phyloP scores from a whole-genome alignment of 1,284 basidiomycete species.

The Wolfiporia cocos region DNA sequence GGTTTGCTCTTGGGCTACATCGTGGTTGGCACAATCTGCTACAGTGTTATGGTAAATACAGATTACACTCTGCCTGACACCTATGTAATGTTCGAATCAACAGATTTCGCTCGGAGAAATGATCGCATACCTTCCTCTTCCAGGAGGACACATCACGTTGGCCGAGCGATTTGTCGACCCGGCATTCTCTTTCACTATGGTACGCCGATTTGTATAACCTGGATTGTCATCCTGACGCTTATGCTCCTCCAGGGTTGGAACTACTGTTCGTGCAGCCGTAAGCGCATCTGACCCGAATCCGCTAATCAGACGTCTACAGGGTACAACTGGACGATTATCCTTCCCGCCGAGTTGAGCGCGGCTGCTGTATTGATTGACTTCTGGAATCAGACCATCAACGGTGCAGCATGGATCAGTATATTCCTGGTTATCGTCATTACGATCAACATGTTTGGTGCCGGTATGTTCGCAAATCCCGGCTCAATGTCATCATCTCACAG shows the following conservation, averaged over 20 bases:
- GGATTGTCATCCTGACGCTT: not conserved
- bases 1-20: constrained; percentile 64
- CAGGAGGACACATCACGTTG: constrained; percentile 64
- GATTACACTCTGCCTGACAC: not conserved
- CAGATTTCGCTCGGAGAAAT: constrained; percentile 51
- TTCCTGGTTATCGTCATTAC: constrained; percentile 54
- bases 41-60: constrained; percentile 35
- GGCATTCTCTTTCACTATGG: constrained; percentile 61
- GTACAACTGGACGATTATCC: constrained; percentile 54
- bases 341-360: constrained; percentile 59
- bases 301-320: constrained; percentile 11
- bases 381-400: constrained; percentile 47
- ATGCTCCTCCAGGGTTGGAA: constrained; percentile 46
- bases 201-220: constrained; percentile 10
- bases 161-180: constrained; percentile 69
- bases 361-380: constrained; percentile 60
- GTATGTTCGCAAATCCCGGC: constrained; percentile 12
- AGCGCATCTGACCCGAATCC: too few species aligned
- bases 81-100: not conserved
- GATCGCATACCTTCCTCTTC: constrained; percentile 65
- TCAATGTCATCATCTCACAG: not conserved
- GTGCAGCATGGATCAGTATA: constrained; percentile 60
- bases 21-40: constrained; percentile 58
- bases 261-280: constrained; percentile 33
- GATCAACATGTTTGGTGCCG: constrained; percentile 63